Percentiles rank a stretch among this genome's conserved stretches.
phyloP scores from a whole-genome alignment of 345 rosid species.

The Brassica rapa region DNA sequence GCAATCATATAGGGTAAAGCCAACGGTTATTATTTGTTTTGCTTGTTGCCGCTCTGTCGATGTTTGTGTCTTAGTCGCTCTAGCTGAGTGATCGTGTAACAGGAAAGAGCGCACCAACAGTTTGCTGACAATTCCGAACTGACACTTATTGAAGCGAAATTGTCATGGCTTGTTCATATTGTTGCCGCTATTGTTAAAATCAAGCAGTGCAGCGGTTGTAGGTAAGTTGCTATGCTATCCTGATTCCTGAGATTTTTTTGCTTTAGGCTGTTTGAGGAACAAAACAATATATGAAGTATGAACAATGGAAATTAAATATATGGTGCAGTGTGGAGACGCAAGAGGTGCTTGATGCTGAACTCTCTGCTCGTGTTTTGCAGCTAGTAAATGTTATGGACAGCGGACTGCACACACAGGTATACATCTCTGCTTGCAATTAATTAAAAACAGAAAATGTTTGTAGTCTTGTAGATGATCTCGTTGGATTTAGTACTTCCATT shows the following conservation, averaged over 20 bases:
- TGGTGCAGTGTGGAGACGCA: slow-evolving; percentile 85
- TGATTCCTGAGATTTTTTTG: slow-evolving; percentile 6
- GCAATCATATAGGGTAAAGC: slow-evolving; percentile 84
- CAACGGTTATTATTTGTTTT: slow-evolving; percentile 19
- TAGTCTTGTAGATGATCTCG: background rate
- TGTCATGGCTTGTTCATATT: slow-evolving; percentile 96
- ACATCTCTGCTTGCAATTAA: slow-evolving; percentile 6
- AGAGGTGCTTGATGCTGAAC: slow-evolving; percentile 98
- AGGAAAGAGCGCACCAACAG: slow-evolving; percentile 81
- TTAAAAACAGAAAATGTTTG: background rate
- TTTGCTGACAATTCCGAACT: slow-evolving; percentile 69
- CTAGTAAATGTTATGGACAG: slow-evolving; percentile 86
- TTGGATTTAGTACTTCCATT: slow-evolving; percentile 6
- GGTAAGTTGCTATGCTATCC: slow-evolving; percentile 49
- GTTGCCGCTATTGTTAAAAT: slow-evolving; percentile 89
- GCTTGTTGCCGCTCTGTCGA: slow-evolving; percentile 7
- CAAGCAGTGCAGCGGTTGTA: slow-evolving; percentile 85
- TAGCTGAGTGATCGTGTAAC: slow-evolving; percentile 38
- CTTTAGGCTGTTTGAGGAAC: slow-evolving; percentile 27
- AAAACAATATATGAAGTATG: slow-evolving; percentile 15
- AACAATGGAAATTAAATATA: slow-evolving; percentile 17
- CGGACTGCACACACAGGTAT: slow-evolving; percentile 88
- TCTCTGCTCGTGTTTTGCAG: slow-evolving; percentile 96
- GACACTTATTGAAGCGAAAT: slow-evolving; percentile 84
- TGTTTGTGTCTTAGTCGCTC: slow-evolving; percentile 8